Conservation (phyloP, 495 filamentous ascomycete genomes). For the Penicillium lividum region DNA sequence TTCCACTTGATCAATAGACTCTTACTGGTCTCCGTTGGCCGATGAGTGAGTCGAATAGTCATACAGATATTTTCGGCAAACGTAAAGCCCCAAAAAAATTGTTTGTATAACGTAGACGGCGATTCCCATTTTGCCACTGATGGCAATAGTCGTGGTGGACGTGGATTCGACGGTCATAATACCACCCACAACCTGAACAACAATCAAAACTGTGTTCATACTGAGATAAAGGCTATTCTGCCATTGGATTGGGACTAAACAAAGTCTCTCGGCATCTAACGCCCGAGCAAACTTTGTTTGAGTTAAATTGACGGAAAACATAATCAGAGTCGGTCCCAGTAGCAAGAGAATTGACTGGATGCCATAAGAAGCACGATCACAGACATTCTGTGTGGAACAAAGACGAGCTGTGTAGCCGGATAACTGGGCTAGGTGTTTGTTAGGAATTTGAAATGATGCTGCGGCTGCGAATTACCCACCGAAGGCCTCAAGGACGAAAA, state of each 20-base stretch:
- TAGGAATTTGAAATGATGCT: neutral
- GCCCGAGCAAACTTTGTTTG: constrained; percentile 5
- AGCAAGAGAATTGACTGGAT: constrained; percentile 11
- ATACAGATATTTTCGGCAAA: constrained; percentile 11
- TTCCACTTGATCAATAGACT: constrained; percentile 5
- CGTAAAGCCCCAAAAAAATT: constrained; percentile 5
- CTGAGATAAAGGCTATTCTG: neutral
- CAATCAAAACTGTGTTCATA: constrained; percentile 6
- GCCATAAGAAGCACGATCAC: constrained; percentile 11
- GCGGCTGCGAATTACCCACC: constrained; percentile 1
- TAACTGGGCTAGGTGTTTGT: neutral
- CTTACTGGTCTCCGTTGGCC: constrained; percentile 1
- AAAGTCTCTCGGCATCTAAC: neutral
- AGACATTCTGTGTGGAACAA: constrained; percentile 1
- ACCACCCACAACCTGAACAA: constrained; percentile 4
- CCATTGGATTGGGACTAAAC: constrained; percentile 1
- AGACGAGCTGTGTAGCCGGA: constrained; percentile 9
- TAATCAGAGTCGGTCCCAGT: constrained; percentile 16
- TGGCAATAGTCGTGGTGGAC: neutral
- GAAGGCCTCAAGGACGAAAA: constrained; percentile 6
- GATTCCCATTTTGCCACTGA: constrained; percentile 6
- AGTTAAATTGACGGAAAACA: constrained; percentile 17
- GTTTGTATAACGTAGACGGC: constrained; percentile 11
- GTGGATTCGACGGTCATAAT: constrained; percentile 6
- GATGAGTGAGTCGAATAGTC: constrained; percentile 4